phyloP scores from a whole-genome alignment of 176 grass and related monocot species.

The Phyllostachys edulis region DNA sequence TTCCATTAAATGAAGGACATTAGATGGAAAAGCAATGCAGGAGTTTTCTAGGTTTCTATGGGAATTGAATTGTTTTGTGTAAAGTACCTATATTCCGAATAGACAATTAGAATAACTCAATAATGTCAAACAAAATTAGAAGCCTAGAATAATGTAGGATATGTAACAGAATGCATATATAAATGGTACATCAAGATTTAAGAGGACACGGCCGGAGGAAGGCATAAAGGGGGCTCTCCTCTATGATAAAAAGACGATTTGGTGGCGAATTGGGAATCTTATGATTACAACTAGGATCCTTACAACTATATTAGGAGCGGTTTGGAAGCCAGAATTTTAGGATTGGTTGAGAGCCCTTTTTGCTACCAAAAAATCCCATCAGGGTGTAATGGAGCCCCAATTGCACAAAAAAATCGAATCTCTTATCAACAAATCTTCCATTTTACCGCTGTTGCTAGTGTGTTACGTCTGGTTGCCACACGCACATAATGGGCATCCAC shows the following conservation, averaged over 20 bases:
- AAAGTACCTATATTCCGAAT: background rate
- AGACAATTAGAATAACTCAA: background rate
- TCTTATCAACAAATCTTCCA: constrained; percentile 11
- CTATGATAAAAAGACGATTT: background rate
- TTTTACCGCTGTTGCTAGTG: background rate
- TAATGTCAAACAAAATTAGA: background rate
- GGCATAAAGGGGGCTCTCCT: background rate
- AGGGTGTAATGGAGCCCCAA: constrained; percentile 21
- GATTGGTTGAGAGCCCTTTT: background rate
- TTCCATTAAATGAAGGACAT: background rate
- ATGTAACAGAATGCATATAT: background rate
- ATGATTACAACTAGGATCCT: background rate
- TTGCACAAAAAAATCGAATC: constrained; percentile 32
- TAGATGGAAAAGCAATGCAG: background rate
- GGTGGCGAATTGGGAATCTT: background rate
- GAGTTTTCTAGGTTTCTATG: background rate
- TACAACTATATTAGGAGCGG: background rate
- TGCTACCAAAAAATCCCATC: constrained; percentile 28
- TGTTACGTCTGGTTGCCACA: constrained; percentile 14
- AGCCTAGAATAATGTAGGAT: background rate
- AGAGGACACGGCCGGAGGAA: background rate
- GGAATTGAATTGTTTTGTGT: background rate
- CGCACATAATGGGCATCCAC: background rate
- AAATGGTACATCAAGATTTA: constrained; percentile 1
- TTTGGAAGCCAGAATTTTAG: constrained; percentile 8